phyloP scores from a whole-genome alignment of 768 basidiomycete genomes.

The Suillus sp. region DNA sequence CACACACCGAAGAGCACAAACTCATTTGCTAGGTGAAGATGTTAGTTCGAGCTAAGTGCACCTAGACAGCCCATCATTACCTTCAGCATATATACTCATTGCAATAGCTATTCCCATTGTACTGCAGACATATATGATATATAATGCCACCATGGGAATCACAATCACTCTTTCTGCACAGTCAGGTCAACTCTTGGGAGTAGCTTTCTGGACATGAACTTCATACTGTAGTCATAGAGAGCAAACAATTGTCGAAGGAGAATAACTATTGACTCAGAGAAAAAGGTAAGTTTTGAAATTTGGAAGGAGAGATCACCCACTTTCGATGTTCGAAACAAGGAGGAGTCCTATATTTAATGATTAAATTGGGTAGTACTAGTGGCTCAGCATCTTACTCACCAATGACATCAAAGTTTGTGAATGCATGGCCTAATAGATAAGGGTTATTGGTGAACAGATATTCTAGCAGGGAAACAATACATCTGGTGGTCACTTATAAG shows the following conservation, averaged over 20 bases:
- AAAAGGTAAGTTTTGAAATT: background rate
- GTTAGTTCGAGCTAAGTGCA: background rate
- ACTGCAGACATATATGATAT: background rate
- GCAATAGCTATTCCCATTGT: conserved; percentile 8
- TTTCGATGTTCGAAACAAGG: conserved; percentile 8
- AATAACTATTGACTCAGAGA: conserved; percentile 7
- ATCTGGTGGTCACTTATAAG: background rate
- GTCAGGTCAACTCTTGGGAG: background rate
- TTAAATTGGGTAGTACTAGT: background rate
- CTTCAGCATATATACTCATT: background rate
- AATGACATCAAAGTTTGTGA: background rate
- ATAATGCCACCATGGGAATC: conserved; percentile 4
- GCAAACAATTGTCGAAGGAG: conserved; percentile 9
- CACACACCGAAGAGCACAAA: conserved; percentile 1
- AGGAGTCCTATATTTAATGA: background rate
- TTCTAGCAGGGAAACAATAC: background rate
- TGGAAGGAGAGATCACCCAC: background rate
- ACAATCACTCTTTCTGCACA: conserved; percentile 3
- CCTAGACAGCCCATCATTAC: background rate
- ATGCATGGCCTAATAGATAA: background rate
- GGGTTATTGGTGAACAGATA: background rate
- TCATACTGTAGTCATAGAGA: conserved; percentile 9
- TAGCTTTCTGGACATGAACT: background rate
- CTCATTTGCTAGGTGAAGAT: background rate
- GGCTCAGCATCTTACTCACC: background rate